Evolutionary conservation across 2,329 filamentous ascomycete species (phyloP), one percentile per base, ranked within the genome.

Genomic region (Fusarium sp.): DNA sequence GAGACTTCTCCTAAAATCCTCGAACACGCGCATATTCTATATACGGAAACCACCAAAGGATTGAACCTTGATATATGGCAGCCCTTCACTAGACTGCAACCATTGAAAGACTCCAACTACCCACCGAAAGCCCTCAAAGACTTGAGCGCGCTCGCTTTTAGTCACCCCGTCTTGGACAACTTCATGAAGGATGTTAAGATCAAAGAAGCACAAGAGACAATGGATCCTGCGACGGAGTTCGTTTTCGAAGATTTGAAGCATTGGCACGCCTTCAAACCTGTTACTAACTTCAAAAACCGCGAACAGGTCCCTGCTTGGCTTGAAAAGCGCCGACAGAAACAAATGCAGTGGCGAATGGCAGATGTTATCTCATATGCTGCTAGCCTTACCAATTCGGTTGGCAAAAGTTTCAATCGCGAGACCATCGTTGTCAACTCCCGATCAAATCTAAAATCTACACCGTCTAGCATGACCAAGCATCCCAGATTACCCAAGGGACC

Each of bases 361-460:
- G 90, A 92, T 64, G 92, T 92, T 80, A 85, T 86, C 32, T 83
- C 85, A 2, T 94, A 94, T 76, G 90, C 92, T 3, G 90, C 89
- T 15, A 93, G 90, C 78, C 82, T 94, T 49, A 92, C 90, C 0
- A 91, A 90, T 61, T 84, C 88, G 1, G 83, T 85, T 4, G 91
- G 90, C 6, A 92, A 89, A 69, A 82, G 82, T 5, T 83, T 93
- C 8, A 84, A 91, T 27, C 90, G 90, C 0, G 90, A 93, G 76
- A 88, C 83, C 7, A 87, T 93, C 52, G 86, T 91, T 3, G 84
- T 87, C 33, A 33, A 55, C 14, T 12, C 45, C 7, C 23, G 27
- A 5, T 6, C 38, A 5, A 56, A 54, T 20, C 23, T 41, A 18
- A 66, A 50, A 26, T 5, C 20, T 11, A 12, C 13, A 13, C 20